These are phyloP conservation scores for Phoma sp. DNA, from an alignment of 2,329 filamentous ascomycete genomes.

Conservation along the genomic window DNA sequence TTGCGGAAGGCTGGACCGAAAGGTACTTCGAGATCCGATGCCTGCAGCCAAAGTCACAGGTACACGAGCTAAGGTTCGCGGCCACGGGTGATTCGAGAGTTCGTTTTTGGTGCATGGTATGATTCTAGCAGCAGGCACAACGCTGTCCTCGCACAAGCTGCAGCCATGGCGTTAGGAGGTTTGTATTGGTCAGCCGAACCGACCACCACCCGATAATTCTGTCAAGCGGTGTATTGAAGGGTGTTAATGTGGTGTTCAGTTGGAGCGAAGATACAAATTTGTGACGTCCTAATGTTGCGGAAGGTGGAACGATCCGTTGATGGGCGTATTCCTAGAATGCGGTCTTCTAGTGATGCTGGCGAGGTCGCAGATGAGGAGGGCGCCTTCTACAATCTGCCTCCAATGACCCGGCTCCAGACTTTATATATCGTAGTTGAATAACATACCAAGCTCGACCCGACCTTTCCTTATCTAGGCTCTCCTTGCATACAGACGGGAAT, in stretches of 20 bases:
- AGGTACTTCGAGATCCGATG: background rate
- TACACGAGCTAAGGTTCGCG: background rate
- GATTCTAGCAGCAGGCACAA: background rate
- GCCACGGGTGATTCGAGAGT: background rate
- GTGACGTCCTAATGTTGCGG: background rate
- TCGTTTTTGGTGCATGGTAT: background rate
- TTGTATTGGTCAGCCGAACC: background rate
- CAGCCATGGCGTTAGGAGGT: constrained; percentile 6
- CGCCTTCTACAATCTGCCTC: background rate
- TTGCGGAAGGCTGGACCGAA: background rate
- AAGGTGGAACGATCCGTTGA: background rate
- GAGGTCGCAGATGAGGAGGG: background rate
- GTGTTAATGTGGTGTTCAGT: background rate
- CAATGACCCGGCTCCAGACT: background rate
- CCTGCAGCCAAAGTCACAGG: background rate
- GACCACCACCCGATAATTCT: background rate
- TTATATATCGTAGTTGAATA: constrained; percentile 1
- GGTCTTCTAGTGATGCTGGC: background rate
- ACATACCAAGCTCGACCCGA: background rate
- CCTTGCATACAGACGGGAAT: constrained; percentile 2
- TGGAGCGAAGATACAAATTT: background rate
- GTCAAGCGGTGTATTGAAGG: background rate
- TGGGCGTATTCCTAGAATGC: background rate
- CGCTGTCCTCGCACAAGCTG: constrained; percentile 7
- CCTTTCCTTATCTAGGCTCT: constrained; percentile 7